A percentile compares a stretch with the other conserved stretches of the same genome.
Evolutionary conservation across 768 basidiomycete genomes (phyloP).

Genomic region (Agrocybe praecox): DNA sequence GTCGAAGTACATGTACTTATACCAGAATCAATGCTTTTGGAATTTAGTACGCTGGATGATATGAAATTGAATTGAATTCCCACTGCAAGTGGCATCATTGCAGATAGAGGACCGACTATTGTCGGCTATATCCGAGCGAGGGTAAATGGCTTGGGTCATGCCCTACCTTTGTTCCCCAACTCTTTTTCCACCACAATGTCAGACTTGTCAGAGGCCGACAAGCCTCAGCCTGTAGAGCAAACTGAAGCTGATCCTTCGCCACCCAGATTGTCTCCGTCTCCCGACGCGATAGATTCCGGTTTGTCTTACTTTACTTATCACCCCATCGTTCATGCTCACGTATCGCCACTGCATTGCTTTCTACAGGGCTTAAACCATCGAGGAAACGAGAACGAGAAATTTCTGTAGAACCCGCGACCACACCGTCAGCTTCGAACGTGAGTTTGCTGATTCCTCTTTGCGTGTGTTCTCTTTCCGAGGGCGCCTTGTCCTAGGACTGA

Average conservation of each 20-base stretch:
- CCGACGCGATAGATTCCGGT: conserved; percentile 48
- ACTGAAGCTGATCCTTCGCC: conserved; percentile 19
- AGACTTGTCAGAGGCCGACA: conserved; percentile 17
- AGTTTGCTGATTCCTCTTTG: conserved; percentile 13
- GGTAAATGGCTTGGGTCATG: conserved; percentile 23
- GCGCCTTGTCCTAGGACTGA: neutral
- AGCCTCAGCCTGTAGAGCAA: conserved; percentile 12
- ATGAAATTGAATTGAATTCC: neutral
- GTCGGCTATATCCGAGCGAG: conserved; percentile 42
- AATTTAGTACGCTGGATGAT: neutral
- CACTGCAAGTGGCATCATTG: neutral
- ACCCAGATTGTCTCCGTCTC: conserved; percentile 47
- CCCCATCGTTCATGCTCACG: conserved; percentile 12
- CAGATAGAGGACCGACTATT: neutral
- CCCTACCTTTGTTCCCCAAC: conserved; percentile 21
- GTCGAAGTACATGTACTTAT: neutral
- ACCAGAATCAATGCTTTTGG: neutral
- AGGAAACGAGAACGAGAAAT: conserved; percentile 80
- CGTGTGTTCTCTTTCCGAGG: neutral
- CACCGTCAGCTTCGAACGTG: conserved; percentile 46
- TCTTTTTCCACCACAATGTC: conserved; percentile 26
- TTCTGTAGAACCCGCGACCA: conserved; percentile 67
- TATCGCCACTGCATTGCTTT: conserved; percentile 10
- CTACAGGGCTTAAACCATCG: conserved; percentile 50
- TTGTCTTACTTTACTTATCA: conserved; percentile 23